Evolutionary conservation across 106 monocot species (phyloP).

Genomic region (Cymbidium sinense): DNA sequence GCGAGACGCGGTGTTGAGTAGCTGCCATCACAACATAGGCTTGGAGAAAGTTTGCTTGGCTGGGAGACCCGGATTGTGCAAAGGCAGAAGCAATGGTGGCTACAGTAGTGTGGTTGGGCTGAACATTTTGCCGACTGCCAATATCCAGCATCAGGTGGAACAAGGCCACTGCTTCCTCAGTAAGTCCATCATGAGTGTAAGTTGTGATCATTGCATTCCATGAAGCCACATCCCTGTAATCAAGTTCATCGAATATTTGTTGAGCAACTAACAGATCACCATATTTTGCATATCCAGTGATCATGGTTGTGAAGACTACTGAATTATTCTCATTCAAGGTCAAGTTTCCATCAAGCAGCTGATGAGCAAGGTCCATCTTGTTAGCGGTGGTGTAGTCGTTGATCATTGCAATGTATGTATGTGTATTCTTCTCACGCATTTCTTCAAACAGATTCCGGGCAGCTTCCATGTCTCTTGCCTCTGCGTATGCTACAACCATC

Average conservation of each 20-base stretch:
- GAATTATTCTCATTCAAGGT: background rate
- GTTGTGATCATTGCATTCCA: slow-evolving; percentile 39
- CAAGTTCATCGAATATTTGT: slow-evolving; percentile 16
- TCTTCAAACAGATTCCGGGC: slow-evolving; percentile 16
- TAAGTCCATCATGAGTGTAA: slow-evolving; percentile 14
- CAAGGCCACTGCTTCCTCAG: slow-evolving; percentile 17
- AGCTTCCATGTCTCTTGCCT: slow-evolving; percentile 16
- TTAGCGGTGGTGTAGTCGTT: slow-evolving; percentile 2
- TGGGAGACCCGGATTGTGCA: slow-evolving; percentile 17
- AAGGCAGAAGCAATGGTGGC: slow-evolving; percentile 26
- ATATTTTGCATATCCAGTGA: slow-evolving; percentile 18
- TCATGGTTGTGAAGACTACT: slow-evolving; percentile 22
- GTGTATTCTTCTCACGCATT: slow-evolving; percentile 20
- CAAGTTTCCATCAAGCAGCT: background rate
- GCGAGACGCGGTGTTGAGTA: slow-evolving; percentile 26
- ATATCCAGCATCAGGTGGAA: slow-evolving; percentile 17
- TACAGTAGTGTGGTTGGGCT: slow-evolving; percentile 15
- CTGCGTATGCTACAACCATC: slow-evolving; percentile 13
- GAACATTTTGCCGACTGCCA: background rate
- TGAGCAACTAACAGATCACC: slow-evolving; percentile 20
- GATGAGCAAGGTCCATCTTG: slow-evolving; percentile 10
- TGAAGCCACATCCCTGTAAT: slow-evolving; percentile 16
- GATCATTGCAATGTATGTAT: slow-evolving; percentile 25
- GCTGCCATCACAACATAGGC: slow-evolving; percentile 12
- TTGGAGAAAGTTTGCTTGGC: slow-evolving; percentile 19